phyloP scores from a whole-genome alignment of 257 asterid genomes.

The Solanum phureja region DNA sequence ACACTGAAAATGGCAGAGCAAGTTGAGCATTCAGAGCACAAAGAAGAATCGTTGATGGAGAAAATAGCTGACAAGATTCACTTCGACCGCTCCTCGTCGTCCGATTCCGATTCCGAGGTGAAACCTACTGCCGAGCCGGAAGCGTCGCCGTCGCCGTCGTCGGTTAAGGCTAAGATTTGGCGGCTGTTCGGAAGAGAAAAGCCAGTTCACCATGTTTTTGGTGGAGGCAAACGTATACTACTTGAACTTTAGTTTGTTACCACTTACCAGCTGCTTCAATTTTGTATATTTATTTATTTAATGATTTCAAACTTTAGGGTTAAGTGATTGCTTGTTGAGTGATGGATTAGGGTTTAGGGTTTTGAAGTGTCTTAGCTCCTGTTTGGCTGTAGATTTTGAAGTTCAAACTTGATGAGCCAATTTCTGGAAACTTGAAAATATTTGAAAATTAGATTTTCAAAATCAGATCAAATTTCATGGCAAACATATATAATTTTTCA shows the following conservation, averaged over 20 bases:
- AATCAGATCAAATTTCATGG: neutral
- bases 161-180: constrained; percentile 31
- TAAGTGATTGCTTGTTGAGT: neutral
- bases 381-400: neutral
- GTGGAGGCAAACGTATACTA: constrained; percentile 69
- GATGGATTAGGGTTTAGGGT: neutral
- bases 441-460: too few relatives aligned
- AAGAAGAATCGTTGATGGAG: constrained; percentile 52
- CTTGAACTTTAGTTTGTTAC: neutral
- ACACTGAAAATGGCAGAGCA: constrained; percentile 57
- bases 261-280: neutral
- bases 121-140: neutral
- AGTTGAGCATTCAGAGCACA: constrained; percentile 49
- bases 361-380: neutral
- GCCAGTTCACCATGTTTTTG: constrained; percentile 66
- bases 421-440: too few relatives aligned
- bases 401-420: neutral
- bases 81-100: constrained; percentile 21
- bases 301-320: neutral
- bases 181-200: constrained; percentile 54
- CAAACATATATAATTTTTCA: neutral
- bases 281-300: neutral
- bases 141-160: constrained; percentile 24
- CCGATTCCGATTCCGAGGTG: constrained; percentile 45
- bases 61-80: constrained; percentile 47